Evolutionary conservation across 352 stramenopile genomes (phyloP), one percentile per base, ranked within the genome.

Genomic region (Phytophthora sp.): DNA sequence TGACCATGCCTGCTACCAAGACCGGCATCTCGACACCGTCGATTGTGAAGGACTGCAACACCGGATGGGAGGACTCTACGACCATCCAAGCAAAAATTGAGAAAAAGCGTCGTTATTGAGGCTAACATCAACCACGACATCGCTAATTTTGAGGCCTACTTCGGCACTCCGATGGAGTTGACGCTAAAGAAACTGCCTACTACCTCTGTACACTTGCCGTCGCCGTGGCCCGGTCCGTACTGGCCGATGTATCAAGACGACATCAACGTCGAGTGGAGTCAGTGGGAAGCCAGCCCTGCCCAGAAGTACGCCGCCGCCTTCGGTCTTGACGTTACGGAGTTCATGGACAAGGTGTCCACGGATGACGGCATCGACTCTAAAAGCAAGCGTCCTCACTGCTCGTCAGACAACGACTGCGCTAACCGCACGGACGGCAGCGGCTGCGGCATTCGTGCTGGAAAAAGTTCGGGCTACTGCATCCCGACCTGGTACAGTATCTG

Each of bases 161-260:
- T 71, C 21, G 60, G 60, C 33, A 60, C 29, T 1, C n/a, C n/a
- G 35, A 70, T 74, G 66, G 70, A 69, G 42, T 69, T 39, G 49
- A 65, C 6, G 3, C 41, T 77, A 7, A 63, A 63, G 16, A 59
- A 76, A 33, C 55, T 79, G 2, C 58, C 67, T 2, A 79, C 51
- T 1, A 4, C 21, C 9, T 63, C 50, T 21, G 55, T 67, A n/a
- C 33, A 36, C 33, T 46, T 38, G 7, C 63, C 64, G 2, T 56
- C 59, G 20, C 77, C 77, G 16, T 89, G 80, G 80, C 44, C 75
- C 2, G 71, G 69, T 50, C 77, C 73, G 58, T 90, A 89, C 75
- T 91, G 80, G 79, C 73, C 79, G 5, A 74, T 65, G 21, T 89
- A 79, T 69, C 58, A 75, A 16, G 83, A 89, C 70, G 71, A 77